A percentile compares a stretch with the other conserved stretches of the same genome.
These are phyloP conservation scores for Monosporozyma aerobia DNA, from an alignment of 805 yeast species.

Conservation along the genomic window DNA sequence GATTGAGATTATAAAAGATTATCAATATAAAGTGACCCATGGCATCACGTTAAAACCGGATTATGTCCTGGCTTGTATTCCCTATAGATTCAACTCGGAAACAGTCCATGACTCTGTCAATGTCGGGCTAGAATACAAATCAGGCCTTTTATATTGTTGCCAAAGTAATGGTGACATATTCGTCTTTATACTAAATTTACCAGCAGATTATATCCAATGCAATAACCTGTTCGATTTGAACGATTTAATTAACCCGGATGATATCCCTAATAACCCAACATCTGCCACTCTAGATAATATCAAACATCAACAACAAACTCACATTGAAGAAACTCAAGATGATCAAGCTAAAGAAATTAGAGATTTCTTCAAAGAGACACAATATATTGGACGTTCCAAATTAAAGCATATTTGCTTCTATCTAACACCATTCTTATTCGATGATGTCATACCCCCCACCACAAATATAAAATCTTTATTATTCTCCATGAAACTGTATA, in stretches of 20 bases:
- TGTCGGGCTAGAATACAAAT: conserved; percentile 19
- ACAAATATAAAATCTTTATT: not conserved
- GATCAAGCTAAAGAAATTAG: not conserved
- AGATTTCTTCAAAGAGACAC: conserved; percentile 4
- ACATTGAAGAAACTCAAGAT: conserved; percentile 1
- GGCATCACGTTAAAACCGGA: conserved; percentile 10
- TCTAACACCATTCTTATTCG: conserved; percentile 2
- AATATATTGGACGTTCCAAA: conserved; percentile 9
- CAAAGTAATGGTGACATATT: conserved; percentile 18
- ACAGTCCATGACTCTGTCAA: conserved; percentile 8
- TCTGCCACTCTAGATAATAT: not conserved
- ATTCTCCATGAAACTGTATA: conserved; percentile 1
- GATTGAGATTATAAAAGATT: conserved; percentile 22
- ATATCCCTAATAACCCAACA: not conserved
- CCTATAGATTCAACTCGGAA: conserved; percentile 6
- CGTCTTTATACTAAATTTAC: conserved; percentile 21
- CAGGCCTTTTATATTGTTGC: conserved; percentile 22
- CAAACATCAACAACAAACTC: not conserved
- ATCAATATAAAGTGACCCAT: conserved; percentile 10
- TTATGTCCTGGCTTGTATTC: conserved; percentile 17
- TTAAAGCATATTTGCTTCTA: conserved; percentile 17
- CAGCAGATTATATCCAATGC: conserved; percentile 17
- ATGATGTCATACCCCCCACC: not conserved
- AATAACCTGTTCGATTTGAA: conserved; percentile 4
- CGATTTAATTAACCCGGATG: not conserved